Evolutionary conservation across 2,329 filamentous ascomycete species (phyloP), one percentile per base, ranked within the genome.

Genomic region (Macrophomina pseudophaseolina): DNA sequence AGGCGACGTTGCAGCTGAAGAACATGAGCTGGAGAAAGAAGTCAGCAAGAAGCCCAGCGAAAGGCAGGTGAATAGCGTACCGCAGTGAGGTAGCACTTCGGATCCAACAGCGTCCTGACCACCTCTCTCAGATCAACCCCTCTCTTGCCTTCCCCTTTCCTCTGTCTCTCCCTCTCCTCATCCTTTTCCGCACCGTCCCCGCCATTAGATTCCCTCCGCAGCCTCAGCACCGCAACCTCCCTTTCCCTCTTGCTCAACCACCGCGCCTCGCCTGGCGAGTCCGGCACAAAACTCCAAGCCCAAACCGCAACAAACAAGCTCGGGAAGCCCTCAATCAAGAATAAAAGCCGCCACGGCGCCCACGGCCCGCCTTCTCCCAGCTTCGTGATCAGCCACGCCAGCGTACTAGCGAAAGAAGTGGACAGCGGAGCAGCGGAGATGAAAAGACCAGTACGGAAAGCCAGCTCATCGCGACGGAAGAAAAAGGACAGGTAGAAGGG

Each of bases 1-100:
- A 97, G 12, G 93, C 91, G 76, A 96, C 90, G 78, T 97, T 97
- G 74, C 91, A 89, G 77, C 90, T 88, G 82, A 96, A 93, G 83
- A 96, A 92, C 87, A 97, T 96, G 71, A 87, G 79, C 72, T 75
- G 23, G 23, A 23, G 23, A 23, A 23, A 23, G 23, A 23, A 23
- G 23, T 23, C 23, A 23, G 23, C 23, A 23, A 23, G 23, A 23
- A 23, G 23, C 23, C 23, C 23, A 23, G 23, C 23, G 23, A 23
- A 3, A 53, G 14, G 9, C 12, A 18, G 38, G 30, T 14, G 30
- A 6, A 7, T 18, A 5, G 75, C 82, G 73, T 68, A 82, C 81
- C 0, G 92, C 90, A 4, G 91, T 91, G 49, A 94, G 82, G 80
- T 92, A 94, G 66, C 87, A 87, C 70, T 88, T 89, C 0, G 90